Evolutionary conservation across 805 yeast genomes (phyloP), one percentile per base, ranked within the genome.

Genomic region (Pichia phayaonensis): DNA sequence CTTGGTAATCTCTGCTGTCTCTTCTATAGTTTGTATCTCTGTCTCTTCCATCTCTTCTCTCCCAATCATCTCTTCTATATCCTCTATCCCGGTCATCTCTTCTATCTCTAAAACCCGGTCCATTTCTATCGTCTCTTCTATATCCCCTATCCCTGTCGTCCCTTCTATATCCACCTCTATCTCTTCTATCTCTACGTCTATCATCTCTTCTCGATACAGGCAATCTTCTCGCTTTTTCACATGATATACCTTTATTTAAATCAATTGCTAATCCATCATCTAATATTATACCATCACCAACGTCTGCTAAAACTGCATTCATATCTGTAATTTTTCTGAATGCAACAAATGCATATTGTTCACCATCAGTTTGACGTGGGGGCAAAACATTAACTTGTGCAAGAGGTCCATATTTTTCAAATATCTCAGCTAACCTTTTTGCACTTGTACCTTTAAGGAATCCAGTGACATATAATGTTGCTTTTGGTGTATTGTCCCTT

Each of bases 261-360:
- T 79, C 67, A 42, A 70, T 66, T 1, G 75, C 72, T 38, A 76
- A 62, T 18, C 71, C 69, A 40, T 55, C 50, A 31, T 47, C 55
- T 2, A 58, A 18, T 2, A 45, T 15, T 21, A 52, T 50, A 16
- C 60, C 59, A n/a, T 74, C 75, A 54, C 73, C 69, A 45, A 76
- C 61, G 43, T 63, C 69, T 40, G 69, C 73, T 18, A 81, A 58
- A 11, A 84, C 83, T 38, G 70, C 70, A 55, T 79, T 79, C 55
- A 83, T 79, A 59, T 76, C 81, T 54, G 74, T 77, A 16, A 67
- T 59, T 46, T 68, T 72, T 55, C 73, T 71, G 62, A 73, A 81
- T 59, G 81, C 84, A 24, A 81, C 85, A 64, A 81, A 81, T 8
- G 84, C 86, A 59, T 72, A 81, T 58, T 80, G 81, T 54, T 77